These are phyloP conservation scores for Peltaster fructicola DNA, from an alignment of 2,329 filamentous ascomycete genomes.

Conservation along the genomic window DNA sequence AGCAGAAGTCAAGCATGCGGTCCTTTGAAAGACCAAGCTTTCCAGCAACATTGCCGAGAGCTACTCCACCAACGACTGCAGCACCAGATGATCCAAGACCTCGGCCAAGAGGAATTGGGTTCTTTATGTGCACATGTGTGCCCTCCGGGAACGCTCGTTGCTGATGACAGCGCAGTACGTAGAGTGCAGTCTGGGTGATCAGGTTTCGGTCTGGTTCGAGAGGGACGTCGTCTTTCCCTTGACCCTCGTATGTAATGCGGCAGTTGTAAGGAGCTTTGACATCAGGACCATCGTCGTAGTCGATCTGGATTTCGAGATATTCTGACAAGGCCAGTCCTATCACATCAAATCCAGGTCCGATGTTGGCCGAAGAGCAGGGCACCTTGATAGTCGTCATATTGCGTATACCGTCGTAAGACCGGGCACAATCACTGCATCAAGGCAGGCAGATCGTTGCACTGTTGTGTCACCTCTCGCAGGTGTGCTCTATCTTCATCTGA, in stretches of 20 bases:
- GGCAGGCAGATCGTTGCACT: no score
- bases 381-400: slow-evolving; percentile 26
- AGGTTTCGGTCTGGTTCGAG: slow-evolving; percentile 77
- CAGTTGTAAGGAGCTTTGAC: slow-evolving; percentile 57
- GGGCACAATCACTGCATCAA: no score
- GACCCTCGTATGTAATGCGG: slow-evolving; percentile 75
- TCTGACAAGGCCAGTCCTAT: slow-evolving; percentile 88
- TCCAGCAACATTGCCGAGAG: slow-evolving; percentile 77
- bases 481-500: no score
- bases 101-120: slow-evolving; percentile 82
- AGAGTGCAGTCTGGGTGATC: slow-evolving; percentile 83
- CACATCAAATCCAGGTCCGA: slow-evolving; percentile 93
- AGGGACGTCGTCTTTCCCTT: slow-evolving; percentile 60
- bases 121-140: slow-evolving; percentile 87
- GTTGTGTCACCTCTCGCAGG: no score
- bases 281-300: slow-evolving; percentile 44
- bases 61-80: slow-evolving; percentile 88
- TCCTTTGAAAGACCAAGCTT: slow-evolving; percentile 59
- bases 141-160: slow-evolving; percentile 67
- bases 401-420: no score
- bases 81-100: slow-evolving; percentile 91
- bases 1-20: slow-evolving; percentile 80
- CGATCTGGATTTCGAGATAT: slow-evolving; percentile 79
- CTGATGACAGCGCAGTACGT: slow-evolving; percentile 83
- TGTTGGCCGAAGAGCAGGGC: slow-evolving; percentile 92